A percentile compares a stretch with the other conserved stretches of the same genome.
These are phyloP conservation scores for Colletotrichum tofieldiae DNA, from an alignment of 2,329 filamentous ascomycete species.

Conservation along the genomic window DNA sequence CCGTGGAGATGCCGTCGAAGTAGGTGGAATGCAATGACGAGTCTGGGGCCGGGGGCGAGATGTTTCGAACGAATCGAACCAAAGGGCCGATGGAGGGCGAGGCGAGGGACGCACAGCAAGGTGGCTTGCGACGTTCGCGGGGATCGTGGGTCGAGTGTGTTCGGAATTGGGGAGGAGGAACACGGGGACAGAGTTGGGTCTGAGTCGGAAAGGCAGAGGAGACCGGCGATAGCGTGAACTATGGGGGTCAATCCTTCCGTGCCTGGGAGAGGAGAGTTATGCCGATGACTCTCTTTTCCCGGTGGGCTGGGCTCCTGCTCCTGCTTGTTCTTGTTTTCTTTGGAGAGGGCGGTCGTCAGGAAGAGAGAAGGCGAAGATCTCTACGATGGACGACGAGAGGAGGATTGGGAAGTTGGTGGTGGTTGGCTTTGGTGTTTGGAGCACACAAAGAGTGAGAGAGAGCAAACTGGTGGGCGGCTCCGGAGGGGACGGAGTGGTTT, in stretches of 20 bases:
- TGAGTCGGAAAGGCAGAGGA: conserved; percentile 24
- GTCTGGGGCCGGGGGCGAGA: conserved; percentile 17
- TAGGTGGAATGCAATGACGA: conserved; percentile 41
- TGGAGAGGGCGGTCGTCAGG: conserved; percentile 9
- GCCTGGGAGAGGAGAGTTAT: conserved; percentile 21
- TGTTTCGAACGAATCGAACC: conserved; percentile 27
- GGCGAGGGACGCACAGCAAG: conserved; percentile 14
- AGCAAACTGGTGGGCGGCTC: conserved; percentile 32
- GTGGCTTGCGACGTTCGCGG: conserved; percentile 36
- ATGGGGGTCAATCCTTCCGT: conserved; percentile 34
- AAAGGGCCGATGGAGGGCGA: conserved; percentile 14
- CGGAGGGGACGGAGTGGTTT: conserved; percentile 44
- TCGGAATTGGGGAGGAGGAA: conserved; percentile 7
- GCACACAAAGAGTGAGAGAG: conserved; percentile 41
- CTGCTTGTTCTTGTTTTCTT: not conserved
- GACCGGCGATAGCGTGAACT: conserved; percentile 35
- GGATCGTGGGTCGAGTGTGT: conserved; percentile 28
- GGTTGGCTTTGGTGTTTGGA: conserved; percentile 42
- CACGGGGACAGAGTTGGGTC: not conserved
- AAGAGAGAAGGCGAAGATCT: not conserved
- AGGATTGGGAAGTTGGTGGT: conserved; percentile 4
- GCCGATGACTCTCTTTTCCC: conserved; percentile 23
- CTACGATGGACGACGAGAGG: not conserved
- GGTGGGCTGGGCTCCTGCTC: conserved; percentile 12
- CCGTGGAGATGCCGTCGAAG: conserved; percentile 41